Percentiles rank a stretch among this genome's conserved stretches.
Conservation (phyloP, 768 basidiomycete species). For the Lepiota brunneoincarnata region DNA sequence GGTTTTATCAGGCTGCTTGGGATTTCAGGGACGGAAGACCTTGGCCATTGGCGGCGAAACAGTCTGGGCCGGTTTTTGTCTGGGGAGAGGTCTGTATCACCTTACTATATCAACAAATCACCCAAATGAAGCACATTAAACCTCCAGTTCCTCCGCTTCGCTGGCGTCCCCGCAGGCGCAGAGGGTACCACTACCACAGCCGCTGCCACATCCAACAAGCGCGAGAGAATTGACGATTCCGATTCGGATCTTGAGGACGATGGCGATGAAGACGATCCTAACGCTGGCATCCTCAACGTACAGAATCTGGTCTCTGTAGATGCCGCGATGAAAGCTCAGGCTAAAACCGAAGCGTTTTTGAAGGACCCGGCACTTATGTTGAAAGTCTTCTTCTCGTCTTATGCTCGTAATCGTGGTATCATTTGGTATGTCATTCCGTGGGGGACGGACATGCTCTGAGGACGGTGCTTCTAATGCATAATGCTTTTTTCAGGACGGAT, state of each 20-base stretch:
- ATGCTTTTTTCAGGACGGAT: conserved; percentile 31
- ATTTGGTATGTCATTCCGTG: conserved; percentile 71
- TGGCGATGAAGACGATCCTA: conserved; percentile 6
- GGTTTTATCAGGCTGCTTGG: conserved; percentile 52
- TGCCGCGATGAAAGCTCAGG: conserved; percentile 3
- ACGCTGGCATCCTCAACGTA: conserved; percentile 1
- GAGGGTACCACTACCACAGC: background rate
- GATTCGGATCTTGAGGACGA: background rate
- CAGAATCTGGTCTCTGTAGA: background rate
- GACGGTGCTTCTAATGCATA: conserved; percentile 4
- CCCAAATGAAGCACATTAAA: background rate
- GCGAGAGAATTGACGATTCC: conserved; percentile 4
- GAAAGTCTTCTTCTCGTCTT: conserved; percentile 68
- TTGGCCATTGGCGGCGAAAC: conserved; percentile 35
- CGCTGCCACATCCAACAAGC: background rate
- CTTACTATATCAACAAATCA: background rate
- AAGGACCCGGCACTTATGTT: conserved; percentile 55
- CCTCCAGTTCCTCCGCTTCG: conserved; percentile 9
- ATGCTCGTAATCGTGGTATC: conserved; percentile 64
- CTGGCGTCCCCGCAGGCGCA: conserved; percentile 7
- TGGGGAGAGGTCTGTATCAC: conserved; percentile 63
- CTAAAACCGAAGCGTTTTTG: conserved; percentile 46
- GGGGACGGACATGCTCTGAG: too few species aligned
- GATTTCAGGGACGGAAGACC: conserved; percentile 49
- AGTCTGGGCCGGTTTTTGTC: conserved; percentile 38